Evolutionary conservation across 1,284 basidiomycete species (phyloP), one percentile per base, ranked within the genome.

Genomic region (Trichosporon asahii): DNA sequence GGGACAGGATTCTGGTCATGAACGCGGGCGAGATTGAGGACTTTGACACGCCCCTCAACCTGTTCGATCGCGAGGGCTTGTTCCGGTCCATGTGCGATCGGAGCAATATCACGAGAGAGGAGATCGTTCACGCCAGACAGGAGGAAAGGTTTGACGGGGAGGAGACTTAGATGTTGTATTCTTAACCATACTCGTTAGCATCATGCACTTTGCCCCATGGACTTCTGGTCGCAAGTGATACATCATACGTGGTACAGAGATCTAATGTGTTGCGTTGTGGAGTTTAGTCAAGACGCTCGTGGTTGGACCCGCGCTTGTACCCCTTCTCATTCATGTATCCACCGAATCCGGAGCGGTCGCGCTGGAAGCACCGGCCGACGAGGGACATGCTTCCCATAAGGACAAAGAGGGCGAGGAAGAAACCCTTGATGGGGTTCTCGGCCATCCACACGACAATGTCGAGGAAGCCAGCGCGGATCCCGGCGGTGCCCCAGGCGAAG

Each of bases 71-170:
- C 3, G 78, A 75, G 9, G 79, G 80, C 0, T 77, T 82, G 66
- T 84, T 85, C 74, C 74, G 81, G 33, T 69, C 71, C 67, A 76
- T 82, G 68, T 83, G 81, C 64, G 76, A 82, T 31, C 79, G 83
- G 72, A 84, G 82, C 23, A 78, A 78, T 64, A 85, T 86, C 46
- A 75, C 79, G 1, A 73, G 82, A 14, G 82, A 85, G 3, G 83
- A 84, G 61, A 82, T 84, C 31, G 66, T 73, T 15, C 72, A 71
- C 23, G 80, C 80, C 33, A 67, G 72, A 33, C 29, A 61, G 29
- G 27, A 61, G 27, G 57, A 61, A 31, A 31, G 27, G 14, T 61
- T 61, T 31, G 27, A n/a, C 3, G 40, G 40, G 3, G 27, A 29
- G 66, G 15, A 68, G 15, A 6, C 6, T 8, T 44, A 55, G 18